Base-by-base conservation (phyloP, 371 early-diverging fungal species). In the Phascolomyces articulosus region DNA sequence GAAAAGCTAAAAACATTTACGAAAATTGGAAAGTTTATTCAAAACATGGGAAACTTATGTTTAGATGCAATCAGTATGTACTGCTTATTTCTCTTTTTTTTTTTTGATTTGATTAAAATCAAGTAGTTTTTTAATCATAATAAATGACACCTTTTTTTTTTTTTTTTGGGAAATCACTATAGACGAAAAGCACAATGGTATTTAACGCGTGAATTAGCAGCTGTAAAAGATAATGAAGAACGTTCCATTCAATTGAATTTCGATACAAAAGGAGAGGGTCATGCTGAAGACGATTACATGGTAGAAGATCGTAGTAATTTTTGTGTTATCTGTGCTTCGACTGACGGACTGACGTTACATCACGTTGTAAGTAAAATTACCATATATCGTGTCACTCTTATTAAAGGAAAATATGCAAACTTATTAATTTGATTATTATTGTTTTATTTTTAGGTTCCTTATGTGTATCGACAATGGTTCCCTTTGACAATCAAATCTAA, bases 381-480 rank as follows among this genome's bases (percentile, higher is more conserved):
- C n/a, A 28, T 9, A 38, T 38, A 13, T 38, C 9, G 38, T 38
- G 13, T 38, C 38, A 38, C 6, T 38, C 6, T n/a, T 44, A 4
- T 13, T 4, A 15, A 44, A 8, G 7, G n/a, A 18, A 44, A 44
- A 44, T 44, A 44, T 58, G 13, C 23, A 40, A 13, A 9, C 6
- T 27, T 49, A n/a, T 55, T 21, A 2, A n/a, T 49, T 28, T 47
- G 27, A 27, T 18, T 21, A 31, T 48, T 16, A 2, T 29, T 21
- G 27, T 15, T 49, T n/a, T n/a, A 16, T 55, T 1, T 6, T 1
- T 29, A 63, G 63, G 82, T 87, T n/a, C 87, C 87, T 29, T 76
- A 83, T 57, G 83, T 85, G 68, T 87, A 87, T 60, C 73, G 87
- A 18, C 84, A 77, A 20, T 75, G 75, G 71, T 85, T 87, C 82